Conservation (phyloP, 2,329 filamentous ascomycete species). For the Venturia effusa region DNA sequence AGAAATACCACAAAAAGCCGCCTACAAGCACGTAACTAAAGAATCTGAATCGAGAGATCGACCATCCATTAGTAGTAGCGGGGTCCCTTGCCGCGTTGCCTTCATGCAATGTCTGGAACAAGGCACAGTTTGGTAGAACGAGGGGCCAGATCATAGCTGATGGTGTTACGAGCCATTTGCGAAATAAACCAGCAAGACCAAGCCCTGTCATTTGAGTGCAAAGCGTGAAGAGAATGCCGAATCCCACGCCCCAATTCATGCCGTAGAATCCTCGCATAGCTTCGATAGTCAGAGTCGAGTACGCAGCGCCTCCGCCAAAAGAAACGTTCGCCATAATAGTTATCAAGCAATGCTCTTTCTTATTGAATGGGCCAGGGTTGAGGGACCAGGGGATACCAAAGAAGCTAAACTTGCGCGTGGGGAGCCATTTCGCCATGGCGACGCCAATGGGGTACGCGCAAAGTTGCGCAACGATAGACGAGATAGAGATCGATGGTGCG, state of each 20-base stretch:
- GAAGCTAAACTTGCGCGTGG: slow-evolving; percentile 37
- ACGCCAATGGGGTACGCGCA: slow-evolving; percentile 54
- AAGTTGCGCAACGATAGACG: slow-evolving; percentile 51
- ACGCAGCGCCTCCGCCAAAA: slow-evolving; percentile 45
- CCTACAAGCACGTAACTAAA: slow-evolving; percentile 35
- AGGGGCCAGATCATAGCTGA: slow-evolving; percentile 67
- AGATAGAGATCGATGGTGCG: slow-evolving; percentile 50
- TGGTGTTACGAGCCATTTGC: slow-evolving; percentile 27
- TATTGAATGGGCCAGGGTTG: slow-evolving; percentile 60
- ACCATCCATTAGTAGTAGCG: slow-evolving; percentile 49
- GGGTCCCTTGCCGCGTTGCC: slow-evolving; percentile 41
- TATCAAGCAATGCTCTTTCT: slow-evolving; percentile 60
- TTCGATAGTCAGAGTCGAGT: slow-evolving; percentile 9
- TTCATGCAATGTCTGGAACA: slow-evolving; percentile 67
- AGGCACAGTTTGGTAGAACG: slow-evolving; percentile 53
- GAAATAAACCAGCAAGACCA: slow-evolving; percentile 19
- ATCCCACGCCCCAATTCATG: slow-evolving; percentile 46
- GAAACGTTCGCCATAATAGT: slow-evolving; percentile 53
- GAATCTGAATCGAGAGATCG: slow-evolving; percentile 54
- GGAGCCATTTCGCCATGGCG: slow-evolving; percentile 48
- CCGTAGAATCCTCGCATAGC: slow-evolving; percentile 38
- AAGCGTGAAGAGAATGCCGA: slow-evolving; percentile 43
- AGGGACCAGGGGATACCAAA: slow-evolving; percentile 46
- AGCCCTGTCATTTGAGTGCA: slow-evolving; percentile 52
- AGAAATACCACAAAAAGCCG: slow-evolving; percentile 48